Conservation (phyloP, 106 monocot species). For the Agapanthus africanus region DNA sequence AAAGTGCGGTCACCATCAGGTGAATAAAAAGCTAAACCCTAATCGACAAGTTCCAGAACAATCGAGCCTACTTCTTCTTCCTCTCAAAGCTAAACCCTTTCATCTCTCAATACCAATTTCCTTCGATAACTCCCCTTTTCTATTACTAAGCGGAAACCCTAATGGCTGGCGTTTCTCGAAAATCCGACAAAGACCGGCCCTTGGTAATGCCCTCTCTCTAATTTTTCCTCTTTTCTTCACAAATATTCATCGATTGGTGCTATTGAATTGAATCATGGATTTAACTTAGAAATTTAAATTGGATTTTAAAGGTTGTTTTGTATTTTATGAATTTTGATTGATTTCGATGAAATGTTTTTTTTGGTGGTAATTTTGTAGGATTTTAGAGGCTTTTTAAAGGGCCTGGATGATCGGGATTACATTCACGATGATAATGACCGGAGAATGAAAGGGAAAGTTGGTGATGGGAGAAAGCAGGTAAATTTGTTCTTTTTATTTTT, state of each 20-base stretch:
- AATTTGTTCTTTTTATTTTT: background rate
- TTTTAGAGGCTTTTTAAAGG: slow-evolving; percentile 33
- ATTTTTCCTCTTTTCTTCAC: background rate
- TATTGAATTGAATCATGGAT: background rate
- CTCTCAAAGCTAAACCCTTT: too few species aligned
- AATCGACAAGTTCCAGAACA: too few species aligned
- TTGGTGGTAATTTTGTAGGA: slow-evolving; percentile 15
- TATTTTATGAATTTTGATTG: background rate
- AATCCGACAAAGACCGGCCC: slow-evolving; percentile 8
- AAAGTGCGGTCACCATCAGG: too few species aligned
- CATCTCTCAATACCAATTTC: too few species aligned
- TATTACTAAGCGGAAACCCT: too few species aligned
- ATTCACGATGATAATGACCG: slow-evolving; percentile 16
- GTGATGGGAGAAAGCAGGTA: slow-evolving; percentile 1
- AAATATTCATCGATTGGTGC: background rate
- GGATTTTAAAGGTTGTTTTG: background rate
- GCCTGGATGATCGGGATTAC: slow-evolving; percentile 23
- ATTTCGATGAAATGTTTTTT: background rate
- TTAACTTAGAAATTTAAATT: background rate
- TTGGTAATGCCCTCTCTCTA: slow-evolving; percentile 8
- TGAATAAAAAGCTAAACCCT: too few species aligned
- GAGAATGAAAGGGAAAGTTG: slow-evolving; percentile 10
- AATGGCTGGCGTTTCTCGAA: slow-evolving; percentile 10
- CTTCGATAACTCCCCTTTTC: too few species aligned
- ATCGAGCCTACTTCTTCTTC: too few species aligned